Conservation (phyloP, 345 rosid genomes). For the Salix purpurea region DNA sequence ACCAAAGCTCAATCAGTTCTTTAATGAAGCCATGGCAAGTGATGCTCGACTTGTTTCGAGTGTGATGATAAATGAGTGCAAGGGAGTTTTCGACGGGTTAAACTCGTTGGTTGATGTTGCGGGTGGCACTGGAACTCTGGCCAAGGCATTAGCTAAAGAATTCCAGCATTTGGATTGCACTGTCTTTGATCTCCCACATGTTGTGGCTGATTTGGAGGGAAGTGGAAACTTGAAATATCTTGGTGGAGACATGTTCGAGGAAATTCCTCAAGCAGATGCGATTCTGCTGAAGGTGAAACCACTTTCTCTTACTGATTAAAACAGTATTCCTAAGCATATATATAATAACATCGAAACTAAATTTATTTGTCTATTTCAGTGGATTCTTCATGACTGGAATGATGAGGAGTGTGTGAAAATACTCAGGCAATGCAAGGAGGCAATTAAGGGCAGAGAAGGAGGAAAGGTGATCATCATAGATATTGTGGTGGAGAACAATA, state of each 20-base stretch:
- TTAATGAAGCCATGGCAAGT: no score
- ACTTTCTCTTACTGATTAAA: neutral
- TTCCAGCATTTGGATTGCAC: no score
- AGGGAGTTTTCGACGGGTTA: no score
- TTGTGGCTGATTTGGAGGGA: neutral
- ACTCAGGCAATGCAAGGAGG: conserved; percentile 1
- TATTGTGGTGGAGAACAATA: neutral
- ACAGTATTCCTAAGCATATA: no score
- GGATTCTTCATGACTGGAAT: conserved; percentile 7
- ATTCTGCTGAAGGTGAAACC: neutral
- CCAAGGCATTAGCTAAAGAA: no score
- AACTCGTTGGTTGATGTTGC: no score
- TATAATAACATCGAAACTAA: neutral
- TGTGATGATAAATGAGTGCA: no score
- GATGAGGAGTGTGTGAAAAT: conserved; percentile 14
- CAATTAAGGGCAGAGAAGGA: conserved; percentile 1
- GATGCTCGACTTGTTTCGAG: no score
- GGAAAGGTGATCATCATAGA: conserved; percentile 11
- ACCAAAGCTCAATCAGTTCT: neutral
- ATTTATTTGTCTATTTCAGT: neutral
- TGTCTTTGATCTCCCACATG: neutral
- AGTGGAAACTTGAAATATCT: neutral
- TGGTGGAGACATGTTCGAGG: neutral
- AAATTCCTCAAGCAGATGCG: conserved; percentile 8
- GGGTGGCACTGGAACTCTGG: no score